A percentile compares a stretch with the other conserved stretches of the same genome.
Evolutionary conservation across 2,329 filamentous ascomycete genomes (phyloP).

Genomic region (Xylaria sp.): DNA sequence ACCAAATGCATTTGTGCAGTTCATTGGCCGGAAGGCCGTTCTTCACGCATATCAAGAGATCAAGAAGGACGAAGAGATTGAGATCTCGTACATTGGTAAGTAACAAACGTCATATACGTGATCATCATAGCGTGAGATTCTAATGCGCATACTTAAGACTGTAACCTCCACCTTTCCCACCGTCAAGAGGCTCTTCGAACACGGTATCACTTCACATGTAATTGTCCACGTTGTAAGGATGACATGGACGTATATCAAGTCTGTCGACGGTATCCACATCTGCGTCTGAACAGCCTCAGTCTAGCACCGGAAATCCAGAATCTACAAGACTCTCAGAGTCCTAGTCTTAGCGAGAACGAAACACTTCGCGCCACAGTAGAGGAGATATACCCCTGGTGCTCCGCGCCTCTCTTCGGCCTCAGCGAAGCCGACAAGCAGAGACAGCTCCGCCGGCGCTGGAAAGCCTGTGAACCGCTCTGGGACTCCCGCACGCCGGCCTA

Average conservation of each 20-base stretch:
- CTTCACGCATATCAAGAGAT: slow-evolving; percentile 64
- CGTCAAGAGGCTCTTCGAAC: slow-evolving; percentile 56
- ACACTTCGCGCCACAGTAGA: slow-evolving; percentile 43
- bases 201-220: slow-evolving; percentile 65
- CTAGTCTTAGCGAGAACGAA: slow-evolving; percentile 42
- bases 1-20: slow-evolving; percentile 69
- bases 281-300: slow-evolving; percentile 59
- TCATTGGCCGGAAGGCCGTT: slow-evolving; percentile 62
- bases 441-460: slow-evolving; percentile 53
- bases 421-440: slow-evolving; percentile 32
- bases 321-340: slow-evolving; percentile 49
- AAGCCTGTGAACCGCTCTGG: slow-evolving; percentile 53
- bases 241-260: slow-evolving; percentile 67
- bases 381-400: slow-evolving; percentile 49
- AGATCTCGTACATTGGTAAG: slow-evolving; percentile 71
- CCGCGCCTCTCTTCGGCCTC: slow-evolving; percentile 30
- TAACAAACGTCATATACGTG: neutral
- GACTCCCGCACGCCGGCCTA: slow-evolving; percentile 56
- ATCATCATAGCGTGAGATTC: neutral
- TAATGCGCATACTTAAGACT: slow-evolving; percentile 53
- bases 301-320: slow-evolving; percentile 55
- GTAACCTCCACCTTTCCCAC: slow-evolving; percentile 56
- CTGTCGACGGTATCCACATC: slow-evolving; percentile 55
- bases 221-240: slow-evolving; percentile 60
- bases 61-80: slow-evolving; percentile 64